Evolutionary conservation across 208 protist species (phyloP), one percentile per base, ranked within the genome.

Genomic region (Wallacemonas rigidus): DNA sequence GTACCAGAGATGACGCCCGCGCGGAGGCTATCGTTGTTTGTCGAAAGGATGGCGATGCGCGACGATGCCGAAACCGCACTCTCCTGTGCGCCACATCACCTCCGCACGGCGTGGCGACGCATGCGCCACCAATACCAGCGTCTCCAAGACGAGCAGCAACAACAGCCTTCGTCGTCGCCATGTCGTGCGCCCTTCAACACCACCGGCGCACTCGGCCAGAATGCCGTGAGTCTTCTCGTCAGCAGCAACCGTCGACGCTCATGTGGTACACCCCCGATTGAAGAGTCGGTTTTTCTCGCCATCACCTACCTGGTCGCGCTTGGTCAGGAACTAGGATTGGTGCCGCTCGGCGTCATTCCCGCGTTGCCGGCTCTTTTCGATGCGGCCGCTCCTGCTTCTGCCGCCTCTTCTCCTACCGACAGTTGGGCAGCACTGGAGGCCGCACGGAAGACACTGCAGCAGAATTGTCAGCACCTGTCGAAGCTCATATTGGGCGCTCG

Each of bases 251-350:
- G 17, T 12, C 60, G 50, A 8, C 60, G 60, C 60, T 6, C 60
- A 48, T 41, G 60, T 3, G 60, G 60, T 41, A 51, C 7, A n/a
- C 41, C 60, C 3, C 60, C 60, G 0, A 50, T 65, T 65, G 60
- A 65, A 35, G 60, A 65, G 15, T 65, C 60, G 6, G 41, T 65
- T 38, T 65, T 65, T 50, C 60, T 61, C n/a, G 50, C 75, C 4
- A 50, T 63, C 26, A 58, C 58, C 17, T 73, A 68, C 69, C 48
- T 84, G 14, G 58, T 80, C 17, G 57, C 71, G 11, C 75, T 84
- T n/a, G 79, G 75, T 17, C 65, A 58, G 9, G 67, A 69, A 2
- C 72, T 72, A 3, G 79, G 79, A 2, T 55, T 84, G 41, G 58
- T 84, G 4, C 8, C 74, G 8, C 36, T 47, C 17, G n/a, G 51